Percentiles rank a stretch among this genome's conserved stretches.
These are phyloP conservation scores for Fistulina hepatica DNA, from an alignment of 1,284 basidiomycete species.

Conservation along the genomic window DNA sequence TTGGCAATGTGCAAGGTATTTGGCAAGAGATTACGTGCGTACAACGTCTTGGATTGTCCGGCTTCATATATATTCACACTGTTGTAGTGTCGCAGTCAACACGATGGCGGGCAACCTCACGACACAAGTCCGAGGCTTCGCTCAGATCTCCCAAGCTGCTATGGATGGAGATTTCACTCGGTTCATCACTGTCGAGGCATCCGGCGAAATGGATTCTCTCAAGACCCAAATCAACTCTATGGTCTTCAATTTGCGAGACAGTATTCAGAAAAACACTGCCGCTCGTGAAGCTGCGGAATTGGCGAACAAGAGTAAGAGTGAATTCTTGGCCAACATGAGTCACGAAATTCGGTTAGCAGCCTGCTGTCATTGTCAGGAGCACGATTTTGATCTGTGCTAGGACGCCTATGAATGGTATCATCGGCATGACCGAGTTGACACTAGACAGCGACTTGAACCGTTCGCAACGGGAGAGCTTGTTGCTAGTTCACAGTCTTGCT, in stretches of 20 bases:
- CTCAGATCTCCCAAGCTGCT: slow-evolving; percentile 96
- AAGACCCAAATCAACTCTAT: slow-evolving; percentile 99
- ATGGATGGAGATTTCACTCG: slow-evolving; percentile 99
- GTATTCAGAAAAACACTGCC: slow-evolving; percentile 97
- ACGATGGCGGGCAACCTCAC: slow-evolving; percentile 96
- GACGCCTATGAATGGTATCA: slow-evolving; percentile 99
- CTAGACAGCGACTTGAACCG: slow-evolving; percentile 86
- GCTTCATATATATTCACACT: slow-evolving; percentile 7
- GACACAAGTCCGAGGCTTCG: slow-evolving; percentile 97
- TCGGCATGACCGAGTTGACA: slow-evolving; percentile 98
- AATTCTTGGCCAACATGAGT: slow-evolving; percentile 98
- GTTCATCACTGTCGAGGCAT: slow-evolving; percentile 98
- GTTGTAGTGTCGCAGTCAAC: slow-evolving; percentile 71
- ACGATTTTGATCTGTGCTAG: slow-evolving; percentile 30
- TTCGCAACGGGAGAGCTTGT: slow-evolving; percentile 87
- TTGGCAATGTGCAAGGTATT: slow-evolving; percentile 93
- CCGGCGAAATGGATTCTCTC: slow-evolving; percentile 98
- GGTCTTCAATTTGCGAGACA: slow-evolving; percentile 96
- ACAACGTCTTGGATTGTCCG: slow-evolving; percentile 4
- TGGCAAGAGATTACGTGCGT: slow-evolving; percentile 98
- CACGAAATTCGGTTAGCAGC: slow-evolving; percentile 78
- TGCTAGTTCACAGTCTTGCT: slow-evolving; percentile 93
- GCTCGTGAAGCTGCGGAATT: slow-evolving; percentile 96
- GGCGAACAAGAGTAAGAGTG: slow-evolving; percentile 93
- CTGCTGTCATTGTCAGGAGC: slow-evolving; percentile 3